Evolutionary conservation across 108 stramenopile species (phyloP).

Genomic region (Aurantiochytrium sp.): DNA sequence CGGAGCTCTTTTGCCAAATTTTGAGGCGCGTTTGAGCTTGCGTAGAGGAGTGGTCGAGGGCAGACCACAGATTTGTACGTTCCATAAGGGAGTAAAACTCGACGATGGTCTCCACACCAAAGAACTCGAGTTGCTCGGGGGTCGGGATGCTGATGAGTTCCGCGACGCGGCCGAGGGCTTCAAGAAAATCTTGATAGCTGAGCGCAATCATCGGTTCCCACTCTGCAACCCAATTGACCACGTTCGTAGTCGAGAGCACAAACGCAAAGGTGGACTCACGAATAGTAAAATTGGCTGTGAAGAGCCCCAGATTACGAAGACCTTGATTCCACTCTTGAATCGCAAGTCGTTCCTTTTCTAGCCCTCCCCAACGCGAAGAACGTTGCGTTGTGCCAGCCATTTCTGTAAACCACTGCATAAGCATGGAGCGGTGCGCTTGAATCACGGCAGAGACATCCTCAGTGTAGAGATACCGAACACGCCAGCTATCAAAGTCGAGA

Average conservation of each 20-base stretch:
- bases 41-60: background rate
- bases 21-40: background rate
- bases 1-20: background rate
- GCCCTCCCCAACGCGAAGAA: constrained; percentile 12
- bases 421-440: constrained; percentile 5
- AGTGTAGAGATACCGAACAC: constrained; percentile 25
- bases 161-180: constrained; percentile 34
- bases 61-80: background rate
- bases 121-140: constrained; percentile 25
- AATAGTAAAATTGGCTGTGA: constrained; percentile 24
- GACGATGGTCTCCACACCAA: constrained; percentile 13
- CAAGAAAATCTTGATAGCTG: constrained; percentile 34
- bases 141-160: constrained; percentile 25
- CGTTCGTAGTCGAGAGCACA: constrained; percentile 29
- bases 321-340: constrained; percentile 35
- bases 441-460: constrained; percentile 27
- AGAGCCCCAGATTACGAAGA: background rate
- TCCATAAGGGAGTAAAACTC: constrained; percentile 21
- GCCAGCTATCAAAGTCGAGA: constrained; percentile 33
- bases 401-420: constrained; percentile 1
- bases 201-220: constrained; percentile 31
- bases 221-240: constrained; percentile 35
- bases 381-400: constrained; percentile 20
- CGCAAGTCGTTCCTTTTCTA: constrained; percentile 14
- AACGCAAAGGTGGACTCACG: constrained; percentile 32